phyloP scores from a whole-genome alignment of 2,329 filamentous ascomycete species.

The Metarhizium anisopliae region DNA sequence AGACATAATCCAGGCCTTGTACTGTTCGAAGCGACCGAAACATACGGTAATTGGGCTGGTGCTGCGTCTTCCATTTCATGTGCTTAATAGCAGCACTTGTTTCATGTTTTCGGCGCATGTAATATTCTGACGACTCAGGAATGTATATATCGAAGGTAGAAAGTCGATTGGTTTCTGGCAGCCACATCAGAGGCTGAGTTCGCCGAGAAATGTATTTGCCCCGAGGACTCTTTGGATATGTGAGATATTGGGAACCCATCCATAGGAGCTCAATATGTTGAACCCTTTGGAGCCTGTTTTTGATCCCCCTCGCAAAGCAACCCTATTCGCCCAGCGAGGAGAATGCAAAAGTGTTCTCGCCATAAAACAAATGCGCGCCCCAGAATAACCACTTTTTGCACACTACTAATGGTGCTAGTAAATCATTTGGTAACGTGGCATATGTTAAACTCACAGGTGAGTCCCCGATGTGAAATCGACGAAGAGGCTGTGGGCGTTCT shows the following conservation, averaged over 20 bases:
- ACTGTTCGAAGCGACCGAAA: constrained; percentile 28
- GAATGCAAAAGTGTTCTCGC: constrained; percentile 40
- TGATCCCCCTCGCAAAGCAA: constrained; percentile 35
- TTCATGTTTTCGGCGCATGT: constrained; percentile 31
- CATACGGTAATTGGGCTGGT: constrained; percentile 31
- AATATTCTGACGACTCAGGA: constrained; percentile 22
- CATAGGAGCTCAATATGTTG: constrained; percentile 36
- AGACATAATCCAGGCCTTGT: constrained; percentile 36
- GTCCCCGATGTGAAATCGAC: constrained; percentile 30
- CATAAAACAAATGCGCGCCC: constrained; percentile 36
- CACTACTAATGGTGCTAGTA: constrained; percentile 30
- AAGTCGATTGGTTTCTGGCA: constrained; percentile 29
- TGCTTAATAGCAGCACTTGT: constrained; percentile 11
- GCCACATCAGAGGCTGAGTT: constrained; percentile 23
- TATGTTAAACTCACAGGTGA: constrained; percentile 21
- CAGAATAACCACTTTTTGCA: constrained; percentile 30
- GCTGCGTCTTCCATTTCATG: constrained; percentile 18
- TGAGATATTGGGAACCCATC: constrained; percentile 26
- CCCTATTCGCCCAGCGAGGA: constrained; percentile 44
- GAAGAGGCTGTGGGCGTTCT: constrained; percentile 15
- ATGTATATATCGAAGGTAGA: constrained; percentile 31
- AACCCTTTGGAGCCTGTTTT: constrained; percentile 29
- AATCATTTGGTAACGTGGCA: constrained; percentile 23
- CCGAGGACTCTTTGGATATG: constrained; percentile 7
- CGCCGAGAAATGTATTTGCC: constrained; percentile 26